Evolutionary conservation across 441 rosid species (phyloP), one percentile per base, ranked within the genome.

Genomic region (Syzygium malaccense): DNA sequence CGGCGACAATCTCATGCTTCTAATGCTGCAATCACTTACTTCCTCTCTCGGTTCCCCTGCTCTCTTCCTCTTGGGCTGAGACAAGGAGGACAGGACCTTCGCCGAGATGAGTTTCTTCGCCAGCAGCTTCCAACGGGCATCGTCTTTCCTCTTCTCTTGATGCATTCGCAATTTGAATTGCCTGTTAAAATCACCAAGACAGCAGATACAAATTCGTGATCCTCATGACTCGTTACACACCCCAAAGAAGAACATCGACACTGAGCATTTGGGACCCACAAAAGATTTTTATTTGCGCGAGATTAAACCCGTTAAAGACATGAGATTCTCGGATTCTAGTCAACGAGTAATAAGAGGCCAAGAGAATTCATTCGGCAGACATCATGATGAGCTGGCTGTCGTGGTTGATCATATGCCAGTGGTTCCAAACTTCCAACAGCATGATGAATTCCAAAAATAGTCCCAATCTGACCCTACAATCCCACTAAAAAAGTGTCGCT

Each of bases 81-180:
- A 85, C 66, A 85, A 53, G 33, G 89, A 89, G 18, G 89, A 89
- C 17, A 89, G 88, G 28, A 85, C 87, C 75, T 87, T 87, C 14
- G 91, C 91, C 19, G 89, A 86, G 79, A 48, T 53, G 80, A 89
- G 88, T 53, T 89, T 89, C 79, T 86, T 89, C 5, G 54, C 90
- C 33, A 90, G 79, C 51, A 87, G 86, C 89, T 85, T 87, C 91
- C 91, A 89, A 75, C 87, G 57, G 23, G 23, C 85, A 58, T 79
- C 85, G 45, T 54, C 91, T 66, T 85, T 75, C 86, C 86, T 89
- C 87, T 55, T 85, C 87, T 87, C 87, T 54, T 86, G 89, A 25
- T 78, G 88, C n/a, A 4, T 12, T 86, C 83, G 88, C 91, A 90
- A 25, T 45, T 90, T 87, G 54, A 86, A 90, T 41, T 88, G 89